Base-by-base conservation (phyloP, 768 basidiomycete genomes). In the Thelephora aurantiotincta region DNA sequence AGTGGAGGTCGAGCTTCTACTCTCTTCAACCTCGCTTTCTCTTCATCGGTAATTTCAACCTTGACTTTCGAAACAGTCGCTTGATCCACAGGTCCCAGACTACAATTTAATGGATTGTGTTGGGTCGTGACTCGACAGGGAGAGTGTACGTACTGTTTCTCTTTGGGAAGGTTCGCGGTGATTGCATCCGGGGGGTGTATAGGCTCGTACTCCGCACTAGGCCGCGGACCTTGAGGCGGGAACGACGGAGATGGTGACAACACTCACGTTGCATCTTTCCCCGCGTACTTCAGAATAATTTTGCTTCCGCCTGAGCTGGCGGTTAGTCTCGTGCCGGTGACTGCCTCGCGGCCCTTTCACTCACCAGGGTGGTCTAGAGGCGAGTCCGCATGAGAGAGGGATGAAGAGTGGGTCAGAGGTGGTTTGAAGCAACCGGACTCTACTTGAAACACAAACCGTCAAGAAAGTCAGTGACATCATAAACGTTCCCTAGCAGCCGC, bases 131-230 rank as follows among this genome's bases (percentile, higher is more conserved):
- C 13, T n/a, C 3, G 20, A 23, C 11, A 14, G 49, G 7, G 35
- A 12, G 23, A 9, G 33, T 6, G 9, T 16, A 50, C 59, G 43
- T 33, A 61, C 63, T 91, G 87, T 60, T 91, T 93, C 54, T 92
- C 85, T n/a, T 70, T 72, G 5, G 83, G 82, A 22, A 92, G 65
- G 59, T 91, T 76, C 16, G 75, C 78, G 18, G 73, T 78, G 52
- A 85, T 90, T 47, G 73, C 85, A 60, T 80, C 80, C 35, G 76
- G 89, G 2, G 92, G 91, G 58, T 94, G 92, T 44, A 96, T 88
- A 1, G 85, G 84, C 20, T 89, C 89, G 53, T 90, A 90, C 63
- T 84, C 87, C 51, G 55, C 59, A 11, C 62, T 64, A 42, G 14
- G 14, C 19, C 11, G 20, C 11, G 41, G n/a, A 12, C 23, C 13